A percentile compares a stretch with the other conserved stretches of the same genome.
Evolutionary conservation across 2,329 filamentous ascomycete species (phyloP).

Genomic region (Claviceps fusiformis): DNA sequence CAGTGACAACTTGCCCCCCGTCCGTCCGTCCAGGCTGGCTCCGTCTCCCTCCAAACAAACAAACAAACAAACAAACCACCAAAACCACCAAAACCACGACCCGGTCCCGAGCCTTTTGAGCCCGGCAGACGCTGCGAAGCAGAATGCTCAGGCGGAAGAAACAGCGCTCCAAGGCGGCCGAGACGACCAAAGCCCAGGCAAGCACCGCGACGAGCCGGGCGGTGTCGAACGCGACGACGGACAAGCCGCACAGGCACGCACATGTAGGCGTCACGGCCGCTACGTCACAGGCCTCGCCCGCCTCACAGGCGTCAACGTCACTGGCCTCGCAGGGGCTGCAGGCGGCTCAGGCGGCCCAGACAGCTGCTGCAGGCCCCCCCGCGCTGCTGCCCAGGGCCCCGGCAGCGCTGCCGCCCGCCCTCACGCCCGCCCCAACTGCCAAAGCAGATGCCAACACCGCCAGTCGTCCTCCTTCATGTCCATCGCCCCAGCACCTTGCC

Average conservation of each 20-base stretch:
- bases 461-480: not conserved
- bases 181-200: not conserved
- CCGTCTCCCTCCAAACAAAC: too few relatives aligned
- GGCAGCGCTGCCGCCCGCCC: not conserved
- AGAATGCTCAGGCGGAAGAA: slow-evolving; percentile 21
- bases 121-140: not conserved
- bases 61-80: too few relatives aligned
- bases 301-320: not conserved
- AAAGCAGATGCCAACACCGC: not conserved
- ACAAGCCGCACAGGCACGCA: not conserved
- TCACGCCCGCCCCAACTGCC: not conserved
- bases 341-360: not conserved
- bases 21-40: too few relatives aligned
- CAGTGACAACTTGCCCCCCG: not conserved
- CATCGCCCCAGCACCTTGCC: not conserved
- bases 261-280: not conserved
- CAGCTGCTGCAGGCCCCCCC: not conserved
- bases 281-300: slow-evolving; percentile 1
- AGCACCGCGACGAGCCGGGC: slow-evolving; percentile 6
- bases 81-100: not conserved
- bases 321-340: not conserved
- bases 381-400: not conserved
- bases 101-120: not conserved
- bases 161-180: slow-evolving; percentile 17
- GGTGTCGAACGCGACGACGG: slow-evolving; percentile 3